Base-by-base conservation (phyloP, 2,329 filamentous ascomycete genomes). In the Phaeosphaeria sp. region DNA sequence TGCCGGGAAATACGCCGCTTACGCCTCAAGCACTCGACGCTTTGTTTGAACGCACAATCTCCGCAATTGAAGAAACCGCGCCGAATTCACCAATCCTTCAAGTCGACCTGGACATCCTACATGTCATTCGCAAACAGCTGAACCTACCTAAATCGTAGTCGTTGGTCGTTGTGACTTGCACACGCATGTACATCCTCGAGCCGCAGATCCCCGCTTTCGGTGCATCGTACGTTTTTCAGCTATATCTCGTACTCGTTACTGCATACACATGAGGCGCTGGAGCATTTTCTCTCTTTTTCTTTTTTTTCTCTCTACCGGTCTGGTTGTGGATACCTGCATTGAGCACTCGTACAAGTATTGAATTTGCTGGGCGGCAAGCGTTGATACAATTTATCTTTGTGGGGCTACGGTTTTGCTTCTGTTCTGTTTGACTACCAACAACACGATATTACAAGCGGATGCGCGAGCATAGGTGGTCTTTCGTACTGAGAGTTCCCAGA, bases 71-170 rank as follows among this genome's bases (percentile, higher is more conserved):
- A 46, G 82, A 89, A 56, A 88, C 91, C 27, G 83, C 87, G 30
- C 85, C 89, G 7, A 89, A 90, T 22, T 91, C 91, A 0, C 92
- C 92, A 48, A 90, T 91, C 7, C 84, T 97, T 6, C 78, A 80
- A 48, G 86, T 86, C 47, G 93, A 97, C 74, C 86, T 90, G 72
- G 84, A 85, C 51, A 95, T 97, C 57, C 82, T 97, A 15, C 78
- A 80, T 43, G 80, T 83, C 50, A 64, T 74, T 41, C 67, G 64
- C 52, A 60, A 52, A 30, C 58, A 67, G 54, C 55, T 68, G 36
- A 53, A 63, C 41, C 64, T 72, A 46, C 27, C 39, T 9, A 42
- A 15, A 39, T 7, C 36, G 36, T 6, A 6, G 4, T 6, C 36
- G 17, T 17, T n/a, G 15, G 36, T n/a, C 36, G 15, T 4, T 39